Conservation (phyloP, 306 rosid genomes). For the Mimosa bimucronata region DNA sequence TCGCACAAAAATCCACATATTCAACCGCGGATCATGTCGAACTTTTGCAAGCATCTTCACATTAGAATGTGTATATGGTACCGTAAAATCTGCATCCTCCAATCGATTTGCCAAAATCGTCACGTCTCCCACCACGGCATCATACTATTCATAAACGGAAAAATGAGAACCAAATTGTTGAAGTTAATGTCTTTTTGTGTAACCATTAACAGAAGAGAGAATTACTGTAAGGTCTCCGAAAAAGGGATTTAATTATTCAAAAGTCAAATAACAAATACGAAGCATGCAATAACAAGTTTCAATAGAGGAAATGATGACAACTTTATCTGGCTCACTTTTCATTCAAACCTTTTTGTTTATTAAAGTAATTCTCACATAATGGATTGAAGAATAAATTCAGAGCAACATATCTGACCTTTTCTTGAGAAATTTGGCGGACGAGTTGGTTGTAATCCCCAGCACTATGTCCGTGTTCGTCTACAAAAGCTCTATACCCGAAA, state of each 20-base stretch:
- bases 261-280: too few relatives aligned
- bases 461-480: neutral
- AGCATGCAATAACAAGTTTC: too few relatives aligned
- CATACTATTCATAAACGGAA: neutral
- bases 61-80: neutral
- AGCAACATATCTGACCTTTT: constrained; percentile 2
- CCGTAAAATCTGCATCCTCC: neutral
- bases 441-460: constrained; percentile 1
- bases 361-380: too few relatives aligned
- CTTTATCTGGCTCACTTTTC: too few relatives aligned
- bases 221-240: too few relatives aligned
- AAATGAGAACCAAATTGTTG: neutral
- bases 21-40: neutral
- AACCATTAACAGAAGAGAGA: neutral
- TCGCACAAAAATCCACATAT: neutral
- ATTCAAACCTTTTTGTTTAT: too few relatives aligned
- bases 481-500: constrained; percentile 5
- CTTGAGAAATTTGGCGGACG: neutral
- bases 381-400: too few relatives aligned
- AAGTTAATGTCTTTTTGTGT: neutral
- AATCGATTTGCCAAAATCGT: constrained; percentile 4
- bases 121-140: constrained; percentile 14
- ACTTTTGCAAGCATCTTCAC: neutral
- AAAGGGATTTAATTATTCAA: too few relatives aligned
- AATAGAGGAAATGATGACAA: neutral